Evolutionary conservation across 345 rosid species (phyloP).

Genomic region (Anastatica hierochuntica): DNA sequence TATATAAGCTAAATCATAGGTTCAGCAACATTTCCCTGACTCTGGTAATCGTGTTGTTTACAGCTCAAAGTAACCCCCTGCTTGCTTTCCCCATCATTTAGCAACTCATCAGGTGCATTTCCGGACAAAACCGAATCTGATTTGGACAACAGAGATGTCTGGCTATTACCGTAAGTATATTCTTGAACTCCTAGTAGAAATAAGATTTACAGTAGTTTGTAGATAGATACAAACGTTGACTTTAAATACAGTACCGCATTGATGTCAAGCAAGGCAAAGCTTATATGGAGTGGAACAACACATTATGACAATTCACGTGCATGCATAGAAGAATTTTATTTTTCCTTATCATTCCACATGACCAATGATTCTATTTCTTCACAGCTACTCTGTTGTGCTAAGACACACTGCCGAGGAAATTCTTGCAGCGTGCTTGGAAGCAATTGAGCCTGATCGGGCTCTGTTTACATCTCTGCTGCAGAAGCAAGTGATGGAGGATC

Average conservation of each 20-base stretch:
- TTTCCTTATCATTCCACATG: background rate
- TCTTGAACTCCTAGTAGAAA: background rate
- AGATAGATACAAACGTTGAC: slow-evolving; percentile 1
- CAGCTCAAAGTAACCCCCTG: slow-evolving; percentile 89
- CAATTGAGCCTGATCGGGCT: slow-evolving; percentile 75
- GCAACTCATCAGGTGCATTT: slow-evolving; percentile 26
- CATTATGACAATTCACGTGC: background rate
- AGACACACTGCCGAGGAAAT: slow-evolving; percentile 97
- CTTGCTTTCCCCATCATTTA: slow-evolving; percentile 55
- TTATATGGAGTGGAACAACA: background rate
- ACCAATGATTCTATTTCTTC: slow-evolving; percentile 10
- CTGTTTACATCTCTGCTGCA: slow-evolving; percentile 67
- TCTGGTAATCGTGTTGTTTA: slow-evolving; percentile 25
- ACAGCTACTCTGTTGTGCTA: slow-evolving; percentile 84
- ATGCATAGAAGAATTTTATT: slow-evolving; percentile 1
- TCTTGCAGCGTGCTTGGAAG: slow-evolving; percentile 76
- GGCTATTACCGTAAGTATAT: slow-evolving; percentile 75
- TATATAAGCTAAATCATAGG: background rate
- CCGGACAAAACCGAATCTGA: slow-evolving; percentile 25
- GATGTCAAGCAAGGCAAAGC: background rate
- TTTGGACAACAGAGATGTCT: slow-evolving; percentile 48
- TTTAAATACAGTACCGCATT: background rate
- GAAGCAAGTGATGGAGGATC: slow-evolving; percentile 66
- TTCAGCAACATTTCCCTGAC: slow-evolving; percentile 3
- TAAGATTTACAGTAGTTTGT: slow-evolving; percentile 1